Evolutionary conservation across 2,329 filamentous ascomycete genomes (phyloP).

Genomic region (Chrysoporthe deuterocubensis): DNA sequence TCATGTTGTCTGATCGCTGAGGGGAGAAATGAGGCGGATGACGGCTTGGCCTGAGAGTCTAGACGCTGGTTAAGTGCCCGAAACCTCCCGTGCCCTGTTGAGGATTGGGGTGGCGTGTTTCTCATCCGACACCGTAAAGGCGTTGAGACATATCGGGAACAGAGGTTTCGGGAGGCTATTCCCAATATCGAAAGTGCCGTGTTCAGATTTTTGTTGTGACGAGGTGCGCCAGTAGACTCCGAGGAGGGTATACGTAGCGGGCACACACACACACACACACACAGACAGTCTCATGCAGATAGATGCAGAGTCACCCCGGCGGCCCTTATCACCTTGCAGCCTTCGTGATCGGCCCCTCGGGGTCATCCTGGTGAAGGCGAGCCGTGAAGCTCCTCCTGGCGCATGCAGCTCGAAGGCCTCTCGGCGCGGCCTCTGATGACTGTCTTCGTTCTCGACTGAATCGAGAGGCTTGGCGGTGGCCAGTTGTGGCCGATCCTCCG

Average conservation of each 20-base stretch:
- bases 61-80: background rate
- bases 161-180: conserved; percentile 16
- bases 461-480: background rate
- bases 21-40: conserved; percentile 1
- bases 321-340: conserved; percentile 16
- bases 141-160: conserved; percentile 14
- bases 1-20: conserved; percentile 18
- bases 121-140: conserved; percentile 3
- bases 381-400: background rate
- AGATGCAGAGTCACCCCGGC: conserved; percentile 23
- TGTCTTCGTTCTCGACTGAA: background rate
- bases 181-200: conserved; percentile 24
- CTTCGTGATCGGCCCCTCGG: conserved; percentile 21
- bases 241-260: conserved; percentile 5
- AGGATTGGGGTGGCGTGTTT: conserved; percentile 18
- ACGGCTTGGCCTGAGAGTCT: background rate
- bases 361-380: conserved; percentile 14
- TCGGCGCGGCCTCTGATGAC: background rate
- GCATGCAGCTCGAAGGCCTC: background rate
- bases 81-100: conserved; percentile 1
- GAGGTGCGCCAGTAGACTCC: background rate
- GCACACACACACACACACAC: background rate
- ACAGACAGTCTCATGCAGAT: conserved; percentile 9
- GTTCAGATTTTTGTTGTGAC: background rate
- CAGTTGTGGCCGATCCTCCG: background rate